Evolutionary conservation across 106 monocot genomes (phyloP).

Genomic region (Vanilla planifolia): DNA sequence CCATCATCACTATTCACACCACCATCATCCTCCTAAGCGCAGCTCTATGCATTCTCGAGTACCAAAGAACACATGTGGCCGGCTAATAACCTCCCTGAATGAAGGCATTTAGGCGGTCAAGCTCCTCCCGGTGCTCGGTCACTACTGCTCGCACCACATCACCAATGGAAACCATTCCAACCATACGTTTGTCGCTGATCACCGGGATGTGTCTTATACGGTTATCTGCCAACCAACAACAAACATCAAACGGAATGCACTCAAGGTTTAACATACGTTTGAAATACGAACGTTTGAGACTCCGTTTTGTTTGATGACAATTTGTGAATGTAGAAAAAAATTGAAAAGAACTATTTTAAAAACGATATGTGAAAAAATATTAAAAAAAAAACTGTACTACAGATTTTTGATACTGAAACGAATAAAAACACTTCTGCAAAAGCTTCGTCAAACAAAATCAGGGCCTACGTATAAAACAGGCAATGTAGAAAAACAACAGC

Average conservation of each 20-base stretch:
- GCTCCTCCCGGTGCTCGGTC: constrained; percentile 80
- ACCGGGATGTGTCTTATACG: constrained; percentile 95
- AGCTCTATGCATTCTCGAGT: background rate
- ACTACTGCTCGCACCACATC: constrained; percentile 96
- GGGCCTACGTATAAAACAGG: background rate
- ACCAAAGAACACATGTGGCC: too few species aligned
- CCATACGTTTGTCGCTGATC: constrained; percentile 59
- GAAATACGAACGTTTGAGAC: too few species aligned
- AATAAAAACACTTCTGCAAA: background rate
- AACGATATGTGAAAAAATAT: too few species aligned
- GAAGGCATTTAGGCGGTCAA: constrained; percentile 78
- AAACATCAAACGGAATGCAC: too few species aligned
- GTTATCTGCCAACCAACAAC: constrained; percentile 40
- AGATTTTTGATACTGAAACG: too few species aligned
- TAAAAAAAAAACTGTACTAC: background rate
- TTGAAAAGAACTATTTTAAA: background rate
- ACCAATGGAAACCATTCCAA: constrained; percentile 96
- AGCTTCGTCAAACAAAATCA: background rate
- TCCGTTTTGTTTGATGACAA: background rate
- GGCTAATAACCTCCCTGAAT: constrained; percentile 90
- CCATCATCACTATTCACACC: background rate
- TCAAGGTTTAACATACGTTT: too few species aligned
- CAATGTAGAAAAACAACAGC: background rate
- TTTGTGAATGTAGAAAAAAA: too few species aligned
- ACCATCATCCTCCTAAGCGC: too few species aligned